Evolutionary conservation across 192 early-diverging fungal genomes (phyloP).

Genomic region (Entomortierella beljakovae): DNA sequence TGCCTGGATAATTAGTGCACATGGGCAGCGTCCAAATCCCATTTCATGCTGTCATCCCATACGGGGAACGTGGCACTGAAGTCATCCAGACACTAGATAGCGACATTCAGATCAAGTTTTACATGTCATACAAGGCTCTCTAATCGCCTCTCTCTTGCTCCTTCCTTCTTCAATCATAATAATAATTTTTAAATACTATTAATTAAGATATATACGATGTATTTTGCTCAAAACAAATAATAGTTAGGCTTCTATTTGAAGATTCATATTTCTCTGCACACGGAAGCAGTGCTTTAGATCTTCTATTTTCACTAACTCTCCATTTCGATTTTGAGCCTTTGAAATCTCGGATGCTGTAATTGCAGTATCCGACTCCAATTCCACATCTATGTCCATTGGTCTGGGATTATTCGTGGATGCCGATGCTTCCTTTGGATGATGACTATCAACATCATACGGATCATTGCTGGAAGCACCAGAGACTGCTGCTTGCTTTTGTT

Average conservation of each 20-base stretch:
- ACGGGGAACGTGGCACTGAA: conserved; percentile 38
- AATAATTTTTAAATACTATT: neutral
- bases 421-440: neutral
- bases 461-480: conserved; percentile 9
- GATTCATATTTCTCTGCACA: conserved; percentile 14
- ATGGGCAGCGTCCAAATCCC: conserved; percentile 28
- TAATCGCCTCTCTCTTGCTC: neutral
- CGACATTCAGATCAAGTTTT: conserved; percentile 27
- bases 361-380: conserved; percentile 10
- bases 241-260: neutral
- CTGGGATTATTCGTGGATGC: neutral
- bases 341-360: conserved; percentile 21
- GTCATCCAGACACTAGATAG: conserved; percentile 7
- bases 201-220: too few relatives aligned
- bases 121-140: conserved; percentile 43
- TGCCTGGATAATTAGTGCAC: too few relatives aligned
- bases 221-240: neutral
- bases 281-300: conserved; percentile 34
- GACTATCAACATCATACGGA: neutral
- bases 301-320: conserved; percentile 34
- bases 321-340: conserved; percentile 28
- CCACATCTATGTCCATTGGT: neutral
- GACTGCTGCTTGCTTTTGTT: conserved; percentile 8
- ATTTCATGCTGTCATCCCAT: conserved; percentile 32
- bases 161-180: neutral